phyloP scores from a whole-genome alignment of 768 basidiomycete species.

The Rossbeevera mucosa region DNA sequence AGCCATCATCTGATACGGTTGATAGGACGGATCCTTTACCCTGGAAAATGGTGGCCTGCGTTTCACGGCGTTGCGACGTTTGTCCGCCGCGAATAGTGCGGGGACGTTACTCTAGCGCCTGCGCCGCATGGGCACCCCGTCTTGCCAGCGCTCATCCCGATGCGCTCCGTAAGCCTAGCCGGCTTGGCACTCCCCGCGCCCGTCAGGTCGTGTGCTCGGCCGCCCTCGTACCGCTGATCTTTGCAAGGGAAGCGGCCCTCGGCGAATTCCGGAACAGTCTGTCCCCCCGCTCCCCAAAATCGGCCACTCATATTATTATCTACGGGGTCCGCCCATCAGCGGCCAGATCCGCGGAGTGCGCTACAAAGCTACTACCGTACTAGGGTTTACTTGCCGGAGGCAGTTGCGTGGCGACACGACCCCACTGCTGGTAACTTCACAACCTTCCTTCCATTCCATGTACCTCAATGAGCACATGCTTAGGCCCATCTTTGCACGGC shows the following conservation, averaged over 20 bases:
- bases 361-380: neutral
- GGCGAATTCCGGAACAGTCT: slow-evolving; percentile 15
- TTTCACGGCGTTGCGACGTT: slow-evolving; percentile 20
- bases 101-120: neutral
- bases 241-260: slow-evolving; percentile 11
- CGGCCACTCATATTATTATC: slow-evolving; percentile 1
- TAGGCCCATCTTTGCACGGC: neutral
- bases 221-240: slow-evolving; percentile 15
- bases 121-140: neutral
- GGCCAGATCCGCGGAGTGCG: slow-evolving; percentile 21
- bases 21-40: slow-evolving; percentile 18
- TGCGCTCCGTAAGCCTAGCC: slow-evolving; percentile 8
- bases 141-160: slow-evolving; percentile 12
- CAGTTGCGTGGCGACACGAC: neutral
- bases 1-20: slow-evolving; percentile 25
- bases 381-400: slow-evolving; percentile 6
- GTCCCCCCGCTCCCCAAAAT: too few species aligned
- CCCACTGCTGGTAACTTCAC: slow-evolving; percentile 1
- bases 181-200: slow-evolving; percentile 5
- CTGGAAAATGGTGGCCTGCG: slow-evolving; percentile 6
- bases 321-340: slow-evolving; percentile 8
- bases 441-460: slow-evolving; percentile 15
- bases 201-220: slow-evolving; percentile 2
- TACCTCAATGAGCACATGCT: slow-evolving; percentile 8
- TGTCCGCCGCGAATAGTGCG: slow-evolving; percentile 3